A percentile compares a stretch with the other conserved stretches of the same genome.
These are phyloP conservation scores for Neurospora sp. DNA, from an alignment of 495 filamentous ascomycete genomes.

Conservation along the genomic window DNA sequence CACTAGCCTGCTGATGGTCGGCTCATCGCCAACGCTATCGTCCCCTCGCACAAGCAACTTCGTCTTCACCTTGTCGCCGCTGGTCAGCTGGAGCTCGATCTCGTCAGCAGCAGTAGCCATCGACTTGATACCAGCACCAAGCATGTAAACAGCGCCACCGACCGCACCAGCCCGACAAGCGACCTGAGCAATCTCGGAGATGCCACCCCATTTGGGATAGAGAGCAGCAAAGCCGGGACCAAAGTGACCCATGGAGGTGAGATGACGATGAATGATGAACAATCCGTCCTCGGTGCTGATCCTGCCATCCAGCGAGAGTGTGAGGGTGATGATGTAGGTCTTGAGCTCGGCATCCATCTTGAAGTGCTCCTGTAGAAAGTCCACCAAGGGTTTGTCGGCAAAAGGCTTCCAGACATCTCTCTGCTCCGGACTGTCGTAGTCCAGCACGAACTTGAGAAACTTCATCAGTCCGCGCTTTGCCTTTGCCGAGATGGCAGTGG, in stretches of 20 bases:
- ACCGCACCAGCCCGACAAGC: constrained; percentile 87
- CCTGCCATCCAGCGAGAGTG: constrained; percentile 52
- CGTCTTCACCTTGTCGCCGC: constrained; percentile 49
- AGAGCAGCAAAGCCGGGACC: constrained; percentile 80
- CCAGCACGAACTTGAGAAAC: constrained; percentile 68
- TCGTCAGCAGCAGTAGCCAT: constrained; percentile 14
- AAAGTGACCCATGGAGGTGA: constrained; percentile 77
- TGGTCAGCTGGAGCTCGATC: constrained; percentile 45
- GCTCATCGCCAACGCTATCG: constrained; percentile 13
- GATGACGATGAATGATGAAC: constrained; percentile 69
- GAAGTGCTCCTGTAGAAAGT: constrained; percentile 61
- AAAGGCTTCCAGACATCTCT: constrained; percentile 23
- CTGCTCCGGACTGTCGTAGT: constrained; percentile 47
- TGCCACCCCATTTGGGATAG: constrained; percentile 84
- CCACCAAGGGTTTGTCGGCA: constrained; percentile 42
- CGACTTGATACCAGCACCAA: constrained; percentile 52
- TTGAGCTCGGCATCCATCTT: constrained; percentile 61
- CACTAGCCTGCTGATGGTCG: constrained; percentile 35
- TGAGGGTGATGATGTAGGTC: constrained; percentile 65
- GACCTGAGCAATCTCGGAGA: constrained; percentile 86
- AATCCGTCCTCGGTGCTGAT: constrained; percentile 49
- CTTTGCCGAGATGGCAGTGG: constrained; percentile 57
- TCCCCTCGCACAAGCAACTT: constrained; percentile 41
- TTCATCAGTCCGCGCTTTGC: constrained; percentile 79
- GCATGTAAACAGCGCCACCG: constrained; percentile 82